A percentile compares a stretch with the other conserved stretches of the same genome.
phyloP scores from a whole-genome alignment of 2,329 filamentous ascomycete species.

The Fusarium stilboides region DNA sequence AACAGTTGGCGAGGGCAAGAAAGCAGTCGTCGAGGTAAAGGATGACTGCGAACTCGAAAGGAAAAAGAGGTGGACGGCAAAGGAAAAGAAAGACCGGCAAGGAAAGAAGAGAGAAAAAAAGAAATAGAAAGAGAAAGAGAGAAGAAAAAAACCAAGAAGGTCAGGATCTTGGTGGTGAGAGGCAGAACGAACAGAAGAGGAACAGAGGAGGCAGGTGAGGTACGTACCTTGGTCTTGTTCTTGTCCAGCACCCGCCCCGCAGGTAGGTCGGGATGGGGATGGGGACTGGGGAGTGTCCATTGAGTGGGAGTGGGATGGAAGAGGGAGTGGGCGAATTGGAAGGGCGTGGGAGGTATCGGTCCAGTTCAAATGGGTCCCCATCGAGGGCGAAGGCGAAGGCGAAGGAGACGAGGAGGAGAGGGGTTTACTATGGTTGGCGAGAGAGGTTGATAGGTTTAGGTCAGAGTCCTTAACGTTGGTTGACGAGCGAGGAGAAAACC shows the following conservation, averaged over 20 bases:
- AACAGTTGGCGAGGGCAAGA: slow-evolving; percentile 61
- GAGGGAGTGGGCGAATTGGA: slow-evolving; percentile 27
- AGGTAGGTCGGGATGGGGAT: slow-evolving; percentile 46
- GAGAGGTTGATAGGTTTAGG: too few relatives aligned
- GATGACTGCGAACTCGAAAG: slow-evolving; percentile 69
- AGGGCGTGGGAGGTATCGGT: slow-evolving; percentile 34
- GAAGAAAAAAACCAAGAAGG: slow-evolving; percentile 40
- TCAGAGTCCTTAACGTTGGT: slow-evolving; percentile 1
- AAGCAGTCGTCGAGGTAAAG: slow-evolving; percentile 66
- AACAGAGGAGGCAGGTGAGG: slow-evolving; percentile 50
- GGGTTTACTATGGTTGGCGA: too few relatives aligned
- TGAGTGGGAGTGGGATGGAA: slow-evolving; percentile 19
- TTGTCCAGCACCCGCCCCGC: slow-evolving; percentile 33
- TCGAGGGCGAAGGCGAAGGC: slow-evolving; percentile 35
- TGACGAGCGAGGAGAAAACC: slow-evolving; percentile 24
- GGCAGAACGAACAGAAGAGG: slow-evolving; percentile 44
- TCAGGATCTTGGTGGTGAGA: slow-evolving; percentile 53
- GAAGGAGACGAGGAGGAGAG: too few relatives aligned
- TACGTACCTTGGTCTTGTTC: slow-evolving; percentile 43
- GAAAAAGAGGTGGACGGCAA: slow-evolving; percentile 52
- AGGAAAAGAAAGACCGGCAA: slow-evolving; percentile 43
- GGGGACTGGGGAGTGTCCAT: slow-evolving; percentile 37
- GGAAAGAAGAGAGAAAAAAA: slow-evolving; percentile 52
- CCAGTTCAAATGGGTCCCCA: slow-evolving; percentile 8
- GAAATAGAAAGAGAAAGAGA: slow-evolving; percentile 51